These are phyloP conservation scores for Vitis hybrid DNA, from an alignment of 177 flowering plant genomes.

Conservation along the genomic window DNA sequence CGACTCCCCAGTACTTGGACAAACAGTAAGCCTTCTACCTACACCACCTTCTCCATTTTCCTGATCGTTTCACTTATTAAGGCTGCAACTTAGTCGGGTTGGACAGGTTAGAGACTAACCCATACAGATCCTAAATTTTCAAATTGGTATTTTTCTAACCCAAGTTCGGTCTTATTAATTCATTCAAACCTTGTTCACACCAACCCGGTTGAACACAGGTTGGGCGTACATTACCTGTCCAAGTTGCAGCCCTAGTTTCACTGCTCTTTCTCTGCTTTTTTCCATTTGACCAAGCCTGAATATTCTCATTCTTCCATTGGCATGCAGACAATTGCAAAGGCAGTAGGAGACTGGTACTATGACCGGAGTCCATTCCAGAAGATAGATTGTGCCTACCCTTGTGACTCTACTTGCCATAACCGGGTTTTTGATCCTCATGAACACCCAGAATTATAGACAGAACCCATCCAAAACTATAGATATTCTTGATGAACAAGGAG, in stretches of 20 bases:
- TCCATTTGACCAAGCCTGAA: neutral
- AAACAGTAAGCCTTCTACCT: conserved; percentile 38
- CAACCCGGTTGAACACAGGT: too few species aligned
- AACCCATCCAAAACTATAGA: too few species aligned
- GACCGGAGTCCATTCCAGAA: conserved; percentile 59
- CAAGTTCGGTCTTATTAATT: too few species aligned
- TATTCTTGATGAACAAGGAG: neutral
- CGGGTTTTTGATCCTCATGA: conserved; percentile 43
- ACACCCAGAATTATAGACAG: conserved; percentile 3
- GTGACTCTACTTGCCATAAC: conserved; percentile 82
- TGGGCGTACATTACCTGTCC: too few species aligned
- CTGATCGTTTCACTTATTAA: too few species aligned
- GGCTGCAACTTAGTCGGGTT: too few species aligned
- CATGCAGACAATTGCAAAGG: conserved; percentile 78
- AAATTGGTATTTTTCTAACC: neutral
- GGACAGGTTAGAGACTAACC: too few species aligned
- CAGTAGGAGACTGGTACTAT: conserved; percentile 91
- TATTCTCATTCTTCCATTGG: neutral
- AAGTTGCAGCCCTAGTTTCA: too few species aligned
- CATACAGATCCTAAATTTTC: too few species aligned
- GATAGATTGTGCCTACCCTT: conserved; percentile 90
- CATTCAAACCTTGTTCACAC: too few species aligned
- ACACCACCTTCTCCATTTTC: neutral
- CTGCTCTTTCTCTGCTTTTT: neutral
- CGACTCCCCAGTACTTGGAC: conserved; percentile 61